Base-by-base conservation (phyloP, 192 early-diverging fungal genomes). In the Coemansia sp. region DNA sequence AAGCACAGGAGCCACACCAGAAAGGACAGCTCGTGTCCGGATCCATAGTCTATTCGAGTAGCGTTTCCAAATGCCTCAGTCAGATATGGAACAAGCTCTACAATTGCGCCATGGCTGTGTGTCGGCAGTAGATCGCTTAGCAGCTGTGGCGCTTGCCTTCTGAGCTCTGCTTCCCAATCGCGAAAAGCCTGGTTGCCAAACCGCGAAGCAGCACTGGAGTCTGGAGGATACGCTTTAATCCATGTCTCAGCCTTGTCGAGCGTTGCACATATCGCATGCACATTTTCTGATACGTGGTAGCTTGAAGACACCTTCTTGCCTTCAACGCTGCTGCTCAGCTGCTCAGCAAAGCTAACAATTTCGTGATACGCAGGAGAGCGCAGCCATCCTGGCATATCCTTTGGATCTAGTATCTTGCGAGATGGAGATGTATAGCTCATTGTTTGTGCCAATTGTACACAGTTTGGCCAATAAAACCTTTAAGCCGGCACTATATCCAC, bases 141-240 rank as follows among this genome's bases (percentile, higher is more conserved):
- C 10, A 72, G 52, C 23, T 41, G 38, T 34, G 59, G 53, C n/a
- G 56, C 51, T 23, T 58, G 62, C 36, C 51, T 15, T 51, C 80
- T 66, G 16, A 92, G 51, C 37, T 81, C 64, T 4, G 71, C 67
- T n/a, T 83, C 51, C 85, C 91, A 98, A 1, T 54, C 64, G n/a
- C 89, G 83, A 71, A 97, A 99, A 0, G 93, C 86, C 48, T 81
- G 86, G 81, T 97, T 97, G 0, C 96, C 96, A 62, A 96, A 99
- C 20, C 96, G 81, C 66, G 88, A 85, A 6, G 84, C 78, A 21
- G 83, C 69, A 12, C 74, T 54, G 21, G 79, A 36, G 31, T 85
- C 78, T 30, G 91, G 92, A 20, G 94, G 94, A 14, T 89, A 83
- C n/a, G 84, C 75, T 21, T 79, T 83, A 21, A 94, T 85, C 86